Conservation (phyloP, 2,329 filamentous ascomycete genomes). For the Dactylellina sp. region DNA sequence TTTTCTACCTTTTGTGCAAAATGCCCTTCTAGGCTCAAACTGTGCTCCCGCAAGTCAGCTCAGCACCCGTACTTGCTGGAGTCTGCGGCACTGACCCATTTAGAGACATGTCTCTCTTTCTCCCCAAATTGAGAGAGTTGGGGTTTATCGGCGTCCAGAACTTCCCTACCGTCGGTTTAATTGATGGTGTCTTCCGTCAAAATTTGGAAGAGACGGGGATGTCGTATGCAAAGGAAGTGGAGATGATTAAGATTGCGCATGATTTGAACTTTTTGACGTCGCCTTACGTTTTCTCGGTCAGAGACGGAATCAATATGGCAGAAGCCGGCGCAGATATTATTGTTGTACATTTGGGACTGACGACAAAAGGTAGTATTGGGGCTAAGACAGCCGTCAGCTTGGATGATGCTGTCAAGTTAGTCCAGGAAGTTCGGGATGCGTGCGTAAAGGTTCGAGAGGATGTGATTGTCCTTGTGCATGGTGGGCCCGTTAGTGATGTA, state of each 20-base stretch:
- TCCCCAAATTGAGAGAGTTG: conserved; percentile 71
- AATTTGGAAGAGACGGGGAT: conserved; percentile 79
- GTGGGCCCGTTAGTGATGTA: conserved; percentile 75
- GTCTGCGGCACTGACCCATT: conserved; percentile 79
- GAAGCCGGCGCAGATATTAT: conserved; percentile 73
- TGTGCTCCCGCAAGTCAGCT: conserved; percentile 73
- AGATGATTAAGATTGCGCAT: conserved; percentile 73
- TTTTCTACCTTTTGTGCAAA: no score
- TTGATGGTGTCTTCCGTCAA: conserved; percentile 75
- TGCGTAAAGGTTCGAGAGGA: conserved; percentile 70
- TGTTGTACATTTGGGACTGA: conserved; percentile 74
- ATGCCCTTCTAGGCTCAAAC: conserved; percentile 68
- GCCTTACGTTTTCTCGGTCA: conserved; percentile 75
- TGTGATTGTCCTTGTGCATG: conserved; percentile 77
- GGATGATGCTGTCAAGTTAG: conserved; percentile 72
- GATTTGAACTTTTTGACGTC: conserved; percentile 74
- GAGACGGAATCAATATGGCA: conserved; percentile 73
- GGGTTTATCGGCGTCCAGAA: conserved; percentile 79
- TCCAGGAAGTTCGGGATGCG: conserved; percentile 74
- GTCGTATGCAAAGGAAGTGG: conserved; percentile 75
- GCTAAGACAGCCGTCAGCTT: conserved; percentile 72
- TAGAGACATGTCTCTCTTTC: conserved; percentile 72
- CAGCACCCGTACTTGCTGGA: conserved; percentile 76
- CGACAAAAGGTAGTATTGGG: conserved; percentile 74
- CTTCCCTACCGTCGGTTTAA: conserved; percentile 78